These are phyloP conservation scores for Alternaria novae-zelandiae DNA, from an alignment of 2,329 filamentous ascomycete species.

Conservation along the genomic window DNA sequence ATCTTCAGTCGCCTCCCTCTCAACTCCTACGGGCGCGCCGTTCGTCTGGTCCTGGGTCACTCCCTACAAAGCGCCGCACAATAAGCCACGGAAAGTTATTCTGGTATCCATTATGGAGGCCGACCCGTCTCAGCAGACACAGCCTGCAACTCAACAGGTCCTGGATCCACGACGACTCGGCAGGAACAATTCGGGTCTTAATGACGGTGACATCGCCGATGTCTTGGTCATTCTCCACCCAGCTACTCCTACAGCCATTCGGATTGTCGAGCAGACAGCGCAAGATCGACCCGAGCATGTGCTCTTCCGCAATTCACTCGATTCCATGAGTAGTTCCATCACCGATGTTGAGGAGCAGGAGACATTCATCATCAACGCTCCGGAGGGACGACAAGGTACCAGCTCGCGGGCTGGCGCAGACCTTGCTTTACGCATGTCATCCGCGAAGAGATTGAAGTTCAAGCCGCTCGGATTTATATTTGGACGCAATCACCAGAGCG, in stretches of 20 bases:
- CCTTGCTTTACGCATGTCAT: constrained; percentile 81
- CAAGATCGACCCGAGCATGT: constrained; percentile 64
- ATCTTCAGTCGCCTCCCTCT: not conserved
- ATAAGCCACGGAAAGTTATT: not conserved
- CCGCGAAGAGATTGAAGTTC: constrained; percentile 65
- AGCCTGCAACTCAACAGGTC: constrained; percentile 76
- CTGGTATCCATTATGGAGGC: constrained; percentile 20
- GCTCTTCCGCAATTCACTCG: constrained; percentile 55
- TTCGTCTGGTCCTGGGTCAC: not conserved
- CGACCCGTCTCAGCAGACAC: constrained; percentile 53
- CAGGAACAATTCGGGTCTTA: constrained; percentile 81
- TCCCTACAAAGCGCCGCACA: not conserved
- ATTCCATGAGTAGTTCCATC: constrained; percentile 46
- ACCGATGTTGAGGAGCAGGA: constrained; percentile 50
- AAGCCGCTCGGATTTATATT: constrained; percentile 80
- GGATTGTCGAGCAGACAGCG: constrained; percentile 69
- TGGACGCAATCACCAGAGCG: constrained; percentile 74
- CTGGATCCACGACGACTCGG: constrained; percentile 81
- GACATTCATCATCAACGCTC: constrained; percentile 57
- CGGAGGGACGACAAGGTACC: constrained; percentile 24
- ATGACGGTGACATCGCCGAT: constrained; percentile 82
- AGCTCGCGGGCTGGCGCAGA: constrained; percentile 54
- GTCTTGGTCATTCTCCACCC: constrained; percentile 90
- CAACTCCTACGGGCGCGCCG: not conserved
- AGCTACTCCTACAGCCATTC: constrained; percentile 72